Evolutionary conservation across 768 basidiomycete species (phyloP).

Genomic region (Pleurotus platypus): DNA sequence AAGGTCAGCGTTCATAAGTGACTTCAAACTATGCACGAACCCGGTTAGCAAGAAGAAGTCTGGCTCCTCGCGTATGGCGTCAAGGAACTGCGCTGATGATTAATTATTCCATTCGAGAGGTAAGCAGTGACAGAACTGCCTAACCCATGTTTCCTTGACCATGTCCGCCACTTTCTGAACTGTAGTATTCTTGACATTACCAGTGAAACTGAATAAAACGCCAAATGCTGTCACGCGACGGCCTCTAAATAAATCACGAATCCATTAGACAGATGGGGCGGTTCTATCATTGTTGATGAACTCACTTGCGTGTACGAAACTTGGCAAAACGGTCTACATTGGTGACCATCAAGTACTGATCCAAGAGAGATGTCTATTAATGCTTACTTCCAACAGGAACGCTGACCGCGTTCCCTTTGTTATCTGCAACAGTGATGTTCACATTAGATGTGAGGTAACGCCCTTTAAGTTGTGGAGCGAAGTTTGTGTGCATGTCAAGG

Average conservation of each 20-base stretch:
- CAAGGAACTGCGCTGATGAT: conserved; percentile 45
- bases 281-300: background rate
- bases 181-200: conserved; percentile 66
- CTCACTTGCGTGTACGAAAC: conserved; percentile 69
- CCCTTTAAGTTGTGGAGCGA: conserved; percentile 62
- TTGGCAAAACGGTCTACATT: conserved; percentile 55
- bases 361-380: too few relatives aligned
- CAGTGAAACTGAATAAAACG: conserved; percentile 73
- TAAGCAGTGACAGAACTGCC: conserved; percentile 9
- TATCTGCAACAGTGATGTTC: conserved; percentile 68
- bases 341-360: too few relatives aligned
- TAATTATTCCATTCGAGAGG: background rate
- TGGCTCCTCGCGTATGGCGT: conserved; percentile 76
- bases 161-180: conserved; percentile 74
- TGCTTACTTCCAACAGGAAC: conserved; percentile 34
- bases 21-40: conserved; percentile 28
- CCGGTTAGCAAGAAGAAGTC: conserved; percentile 78
- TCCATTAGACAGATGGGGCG: background rate
- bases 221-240: conserved; percentile 77
- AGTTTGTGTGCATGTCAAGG: conserved; percentile 69
- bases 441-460: conserved; percentile 82
- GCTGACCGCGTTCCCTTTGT: conserved; percentile 29
- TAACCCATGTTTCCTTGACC: conserved; percentile 78
- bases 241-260: conserved; percentile 35
- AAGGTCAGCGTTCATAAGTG: background rate